Evolutionary conservation across 163 green algal species (phyloP), one percentile per base, ranked within the genome.

Genomic region (Scenedesmus sp.): DNA sequence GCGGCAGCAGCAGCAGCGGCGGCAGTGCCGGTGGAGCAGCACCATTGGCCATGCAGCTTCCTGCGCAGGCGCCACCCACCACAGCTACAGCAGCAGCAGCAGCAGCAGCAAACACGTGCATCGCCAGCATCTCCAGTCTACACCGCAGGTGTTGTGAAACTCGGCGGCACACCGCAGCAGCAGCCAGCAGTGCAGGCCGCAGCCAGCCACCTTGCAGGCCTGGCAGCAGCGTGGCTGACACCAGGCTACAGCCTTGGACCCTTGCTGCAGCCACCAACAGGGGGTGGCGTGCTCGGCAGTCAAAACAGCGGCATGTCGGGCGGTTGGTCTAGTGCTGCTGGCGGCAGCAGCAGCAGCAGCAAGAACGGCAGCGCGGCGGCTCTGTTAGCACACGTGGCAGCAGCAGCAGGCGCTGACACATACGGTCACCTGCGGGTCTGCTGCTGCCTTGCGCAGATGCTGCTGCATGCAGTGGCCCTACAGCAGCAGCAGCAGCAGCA

Each of bases 361-460:
- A 16, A n/a, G 1, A 35, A 6, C 22, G 12, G 13, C 1, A 20
- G 68, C 49, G 44, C 30, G 37, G 68, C 43, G 22, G 86, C 61
- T 61, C 40, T 86, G 37, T 13, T 82, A 16, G 44, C 35, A 15
- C n/a, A 72, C 26, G 56, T 85, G 24, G 18, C 85, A 37, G 18
- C 30, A 22, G 42, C 81, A 26, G 87, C 87, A 43, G 87, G 78
- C 22, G 61, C 87, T 7, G 40, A 44, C 59, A 43, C 5, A 16
- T 91, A 83, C 53, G 87, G 78, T 13, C 53, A 44, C 20, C 37
- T 82, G 33, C 44, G 40, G 42, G 30, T 91, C 9, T 51, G 53
- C 53, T 44, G 76, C 78, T 68, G 56, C 76, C 40, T 91, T 44
- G 30, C 87, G 56, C 40, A 87, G 59, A 91, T 87, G 87, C 87